phyloP scores from a whole-genome alignment of 2,329 filamentous ascomycete genomes.

The Ophiognomonia clavigignenti-juglandacearum region DNA sequence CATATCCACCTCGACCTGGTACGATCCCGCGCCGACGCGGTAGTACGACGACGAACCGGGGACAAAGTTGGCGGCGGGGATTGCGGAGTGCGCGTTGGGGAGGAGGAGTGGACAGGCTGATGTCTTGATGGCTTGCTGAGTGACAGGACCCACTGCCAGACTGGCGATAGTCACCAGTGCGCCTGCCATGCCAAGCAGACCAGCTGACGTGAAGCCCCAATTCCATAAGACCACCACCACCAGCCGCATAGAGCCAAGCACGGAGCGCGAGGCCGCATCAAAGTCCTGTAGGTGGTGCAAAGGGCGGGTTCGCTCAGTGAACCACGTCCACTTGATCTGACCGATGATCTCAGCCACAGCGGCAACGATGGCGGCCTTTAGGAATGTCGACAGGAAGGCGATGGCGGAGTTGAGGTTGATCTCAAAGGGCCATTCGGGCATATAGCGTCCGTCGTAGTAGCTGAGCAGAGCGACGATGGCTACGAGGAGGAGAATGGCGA shows the following conservation, averaged over 20 bases:
- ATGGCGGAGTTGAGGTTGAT: conserved; percentile 21
- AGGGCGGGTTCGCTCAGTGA: conserved; percentile 22
- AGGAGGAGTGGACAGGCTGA: conserved; percentile 18
- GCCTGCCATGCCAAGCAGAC: conserved; percentile 16
- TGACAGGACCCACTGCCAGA: conserved; percentile 25
- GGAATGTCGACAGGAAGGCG: conserved; percentile 16
- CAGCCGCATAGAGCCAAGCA: conserved; percentile 23
- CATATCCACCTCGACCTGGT: conserved; percentile 24
- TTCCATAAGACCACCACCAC: conserved; percentile 16
- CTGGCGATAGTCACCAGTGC: conserved; percentile 23
- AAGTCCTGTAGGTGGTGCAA: conserved; percentile 26
- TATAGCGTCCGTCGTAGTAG: conserved; percentile 5
- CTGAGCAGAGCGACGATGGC: conserved; percentile 11
- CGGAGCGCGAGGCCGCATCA: conserved; percentile 25
- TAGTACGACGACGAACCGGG: conserved; percentile 17
- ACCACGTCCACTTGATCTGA: conserved; percentile 29
- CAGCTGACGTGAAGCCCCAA: conserved; percentile 11
- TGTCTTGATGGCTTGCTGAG: conserved; percentile 25
- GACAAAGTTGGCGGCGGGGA: conserved; percentile 8
- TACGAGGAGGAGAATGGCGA: conserved; percentile 5
- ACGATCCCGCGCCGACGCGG: conserved; percentile 18
- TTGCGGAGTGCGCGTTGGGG: conserved; percentile 1
- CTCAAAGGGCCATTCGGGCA: conserved; percentile 20
- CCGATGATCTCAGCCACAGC: conserved; percentile 26
- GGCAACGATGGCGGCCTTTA: conserved; percentile 22